phyloP scores from a whole-genome alignment of 805 yeast genomes.

The Metschnikowia lachancei region DNA sequence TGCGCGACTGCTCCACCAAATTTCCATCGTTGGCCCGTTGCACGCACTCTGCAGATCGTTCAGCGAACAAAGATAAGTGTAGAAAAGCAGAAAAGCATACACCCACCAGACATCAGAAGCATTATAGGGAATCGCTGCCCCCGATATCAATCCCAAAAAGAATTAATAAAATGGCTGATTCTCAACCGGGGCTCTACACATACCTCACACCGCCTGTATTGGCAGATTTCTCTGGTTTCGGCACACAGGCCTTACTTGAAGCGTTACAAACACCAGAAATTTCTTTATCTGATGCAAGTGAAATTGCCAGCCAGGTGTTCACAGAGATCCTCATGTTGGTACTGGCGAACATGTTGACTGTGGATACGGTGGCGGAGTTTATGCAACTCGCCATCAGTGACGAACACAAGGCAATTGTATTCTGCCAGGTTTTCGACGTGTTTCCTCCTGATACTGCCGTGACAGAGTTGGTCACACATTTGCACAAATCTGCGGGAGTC shows the following conservation, averaged over 20 bases:
- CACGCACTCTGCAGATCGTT: too few relatives aligned
- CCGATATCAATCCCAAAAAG: not conserved
- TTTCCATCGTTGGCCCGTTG: too few relatives aligned
- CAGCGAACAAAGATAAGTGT: too few relatives aligned
- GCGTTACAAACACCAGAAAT: constrained; percentile 28
- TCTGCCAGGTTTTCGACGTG: constrained; percentile 39
- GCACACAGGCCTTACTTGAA: constrained; percentile 33
- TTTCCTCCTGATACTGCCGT: constrained; percentile 31
- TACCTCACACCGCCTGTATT: constrained; percentile 34
- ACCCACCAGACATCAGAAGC: too few relatives aligned
- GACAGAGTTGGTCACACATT: constrained; percentile 17
- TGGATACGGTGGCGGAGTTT: constrained; percentile 22
- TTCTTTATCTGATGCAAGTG: constrained; percentile 10
- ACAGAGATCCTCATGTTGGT: constrained; percentile 33
- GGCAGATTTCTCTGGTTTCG: constrained; percentile 30
- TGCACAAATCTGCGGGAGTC: constrained; percentile 22
- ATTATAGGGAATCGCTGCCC: not conserved
- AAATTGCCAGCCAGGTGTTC: constrained; percentile 27
- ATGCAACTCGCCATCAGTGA: constrained; percentile 29
- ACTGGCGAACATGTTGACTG: constrained; percentile 22
- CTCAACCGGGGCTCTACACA: constrained; percentile 4
- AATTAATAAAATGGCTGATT: not conserved
- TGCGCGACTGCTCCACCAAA: too few relatives aligned
- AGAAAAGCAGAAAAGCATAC: too few relatives aligned
- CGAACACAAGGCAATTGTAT: constrained; percentile 32